Evolutionary conservation across 2,329 filamentous ascomycete species (phyloP).

Genomic region (Knufia fluminis): DNA sequence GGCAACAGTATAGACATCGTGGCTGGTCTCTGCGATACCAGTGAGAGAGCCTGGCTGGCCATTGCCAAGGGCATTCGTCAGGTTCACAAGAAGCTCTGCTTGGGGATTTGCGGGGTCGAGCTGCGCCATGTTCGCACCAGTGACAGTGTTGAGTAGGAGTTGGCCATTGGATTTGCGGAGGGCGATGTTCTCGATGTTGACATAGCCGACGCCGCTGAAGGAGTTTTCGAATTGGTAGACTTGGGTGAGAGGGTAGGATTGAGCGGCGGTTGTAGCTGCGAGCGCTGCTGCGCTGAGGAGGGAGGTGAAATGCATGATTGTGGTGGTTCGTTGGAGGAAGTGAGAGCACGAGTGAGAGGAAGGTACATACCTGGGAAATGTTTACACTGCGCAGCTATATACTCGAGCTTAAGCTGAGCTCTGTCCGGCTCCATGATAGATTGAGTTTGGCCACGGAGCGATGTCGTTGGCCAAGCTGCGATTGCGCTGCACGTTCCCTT

Average conservation of each 20-base stretch:
- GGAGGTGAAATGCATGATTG: background rate
- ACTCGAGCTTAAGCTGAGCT: too few relatives aligned
- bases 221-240: constrained; percentile 4
- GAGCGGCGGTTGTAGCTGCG: background rate
- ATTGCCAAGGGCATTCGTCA: background rate
- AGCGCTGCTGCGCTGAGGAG: background rate
- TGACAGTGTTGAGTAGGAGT: background rate
- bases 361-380: too few relatives aligned
- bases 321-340: too few relatives aligned
- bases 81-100: background rate
- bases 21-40: constrained; percentile 18
- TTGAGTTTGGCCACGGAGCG: too few relatives aligned
- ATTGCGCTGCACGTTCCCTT: too few relatives aligned
- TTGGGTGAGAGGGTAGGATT: background rate
- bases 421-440: too few relatives aligned
- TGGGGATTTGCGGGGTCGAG: background rate
- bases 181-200: constrained; percentile 4
- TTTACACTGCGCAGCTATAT: too few relatives aligned
- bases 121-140: too few relatives aligned
- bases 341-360: too few relatives aligned
- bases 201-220: background rate
- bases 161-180: background rate
- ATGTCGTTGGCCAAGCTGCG: too few relatives aligned
- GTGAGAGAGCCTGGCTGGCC: constrained; percentile 9
- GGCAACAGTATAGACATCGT: constrained; percentile 18